phyloP scores from a whole-genome alignment of 1,139 yeast species.

The Zhuliangozyma blackwelliae region DNA sequence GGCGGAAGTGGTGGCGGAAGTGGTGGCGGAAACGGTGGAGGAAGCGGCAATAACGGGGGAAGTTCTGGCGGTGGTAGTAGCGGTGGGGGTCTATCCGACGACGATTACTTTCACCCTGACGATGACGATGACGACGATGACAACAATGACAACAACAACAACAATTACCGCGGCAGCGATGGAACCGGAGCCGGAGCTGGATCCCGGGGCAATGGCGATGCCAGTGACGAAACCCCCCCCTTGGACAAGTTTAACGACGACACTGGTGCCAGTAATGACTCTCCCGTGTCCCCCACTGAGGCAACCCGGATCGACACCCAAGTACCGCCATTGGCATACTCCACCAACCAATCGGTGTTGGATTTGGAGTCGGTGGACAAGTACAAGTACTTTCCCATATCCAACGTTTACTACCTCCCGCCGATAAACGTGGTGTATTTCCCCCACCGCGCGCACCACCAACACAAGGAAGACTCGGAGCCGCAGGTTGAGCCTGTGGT shows the following conservation, averaged over 20 bases:
- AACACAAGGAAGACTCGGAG: conserved; percentile 13
- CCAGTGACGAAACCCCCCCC: conserved; percentile 1
- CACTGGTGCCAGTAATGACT: conserved; percentile 4
- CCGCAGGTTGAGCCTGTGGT: conserved; percentile 9
- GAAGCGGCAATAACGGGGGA: conserved; percentile 7
- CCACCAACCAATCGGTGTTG: conserved; percentile 11
- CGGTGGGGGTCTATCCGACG: conserved; percentile 9
- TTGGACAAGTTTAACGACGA: no score
- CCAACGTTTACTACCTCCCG: conserved; percentile 52
- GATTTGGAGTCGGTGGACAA: conserved; percentile 17
- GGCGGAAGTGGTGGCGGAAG: conserved; percentile 8
- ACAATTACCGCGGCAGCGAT: background rate
- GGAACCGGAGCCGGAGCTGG: background rate
- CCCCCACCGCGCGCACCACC: conserved; percentile 56
- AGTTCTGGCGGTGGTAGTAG: conserved; percentile 3
- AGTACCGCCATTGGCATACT: conserved; percentile 10
- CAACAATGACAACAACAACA: background rate
- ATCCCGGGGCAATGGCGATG: no score
- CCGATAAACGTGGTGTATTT: conserved; percentile 59
- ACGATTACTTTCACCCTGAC: conserved; percentile 5
- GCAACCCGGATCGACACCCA: conserved; percentile 2
- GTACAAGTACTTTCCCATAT: conserved; percentile 55
- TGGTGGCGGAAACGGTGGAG: conserved; percentile 10
- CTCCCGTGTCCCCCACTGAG: conserved; percentile 6
- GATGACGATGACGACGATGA: conserved; percentile 2